Evolutionary conservation across 805 yeast genomes (phyloP), one percentile per base, ranked within the genome.

Genomic region (Zygotorulaspora danielsina): DNA sequence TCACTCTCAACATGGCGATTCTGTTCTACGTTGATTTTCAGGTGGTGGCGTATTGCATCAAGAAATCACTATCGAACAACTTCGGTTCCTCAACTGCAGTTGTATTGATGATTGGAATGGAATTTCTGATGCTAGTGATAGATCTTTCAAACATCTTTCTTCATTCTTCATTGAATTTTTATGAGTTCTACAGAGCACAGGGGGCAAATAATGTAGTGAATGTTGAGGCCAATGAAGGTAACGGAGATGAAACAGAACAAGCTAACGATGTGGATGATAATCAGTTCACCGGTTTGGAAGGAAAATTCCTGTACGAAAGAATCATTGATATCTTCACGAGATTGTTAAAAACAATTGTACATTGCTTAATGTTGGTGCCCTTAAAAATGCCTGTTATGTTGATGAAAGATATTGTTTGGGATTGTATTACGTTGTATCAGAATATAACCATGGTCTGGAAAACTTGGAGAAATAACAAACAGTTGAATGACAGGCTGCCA

Each of bases 81-180:
- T 64, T 39, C 25, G 44, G 43, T 13, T 53, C 55, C 64, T 48
- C 52, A 6, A 77, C 84, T 13, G 73, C 77, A 32, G 70, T 76
- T 3, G 77, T 78, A 49, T 64, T 84, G 28, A 69, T 81, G 38
- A 80, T 85, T 58, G 89, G 88, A 1, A 80, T 85, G 57, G 93
- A 85, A 53, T 81, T 81, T 54, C 80, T 83, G 2, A 66, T 85
- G 42, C 66, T 81, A 44, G 72, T 75, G 16, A 68, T 81, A 21
- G 80, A 78, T 32, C 57, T 76, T 18, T 50, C 78, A 11, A 55
- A 55, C 26, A 24, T 59, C 16, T 34, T 42, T 6, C 10, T 48
- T 34, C 56, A 52, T 29, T 44, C 57, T 8, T 19, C 39, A 4
- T 32, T 55, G 33, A 78, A 79, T 46, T 53, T 77, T 16, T 68